Conservation (phyloP, 352 stramenopile species). For the Halophytophthora polymorphica region DNA sequence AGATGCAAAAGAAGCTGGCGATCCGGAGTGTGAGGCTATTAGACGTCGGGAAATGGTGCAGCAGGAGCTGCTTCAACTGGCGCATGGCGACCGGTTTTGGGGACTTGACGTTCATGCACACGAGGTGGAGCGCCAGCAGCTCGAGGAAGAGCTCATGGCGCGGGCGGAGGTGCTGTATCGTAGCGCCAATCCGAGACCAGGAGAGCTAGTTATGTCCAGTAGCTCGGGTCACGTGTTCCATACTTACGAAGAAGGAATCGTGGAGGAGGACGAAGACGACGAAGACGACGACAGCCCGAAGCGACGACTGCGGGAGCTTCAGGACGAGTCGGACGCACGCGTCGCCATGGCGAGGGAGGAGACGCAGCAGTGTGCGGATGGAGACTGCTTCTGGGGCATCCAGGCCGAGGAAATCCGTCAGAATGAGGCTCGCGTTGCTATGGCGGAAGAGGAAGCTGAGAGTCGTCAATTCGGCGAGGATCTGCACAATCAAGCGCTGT, state of each 20-base stretch:
- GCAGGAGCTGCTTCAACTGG: slow-evolving; percentile 49
- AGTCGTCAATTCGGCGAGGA: slow-evolving; percentile 34
- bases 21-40: slow-evolving; percentile 30
- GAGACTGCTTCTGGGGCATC: slow-evolving; percentile 63
- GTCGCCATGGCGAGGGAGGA: slow-evolving; percentile 39
- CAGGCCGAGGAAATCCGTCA: slow-evolving; percentile 49
- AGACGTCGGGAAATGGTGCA: slow-evolving; percentile 49
- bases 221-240: no score
- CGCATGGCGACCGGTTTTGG: slow-evolving; percentile 49
- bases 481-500: slow-evolving; percentile 25
- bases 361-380: slow-evolving; percentile 33
- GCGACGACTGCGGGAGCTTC: slow-evolving; percentile 16
- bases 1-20: not conserved
- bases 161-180: slow-evolving; percentile 42
- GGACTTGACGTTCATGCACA: slow-evolving; percentile 39
- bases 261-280: slow-evolving; percentile 7
- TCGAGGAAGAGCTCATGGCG: slow-evolving; percentile 44
- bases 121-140: slow-evolving; percentile 33
- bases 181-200: slow-evolving; percentile 21
- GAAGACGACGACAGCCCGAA: slow-evolving; percentile 18
- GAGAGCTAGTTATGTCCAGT: no score
- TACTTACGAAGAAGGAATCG: not conserved
- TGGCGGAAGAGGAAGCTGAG: slow-evolving; percentile 33
- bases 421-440: slow-evolving; percentile 19
- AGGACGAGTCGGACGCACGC: slow-evolving; percentile 26